These are phyloP conservation scores for Pichia scutulata DNA, from an alignment of 805 yeast genomes.

Conservation along the genomic window DNA sequence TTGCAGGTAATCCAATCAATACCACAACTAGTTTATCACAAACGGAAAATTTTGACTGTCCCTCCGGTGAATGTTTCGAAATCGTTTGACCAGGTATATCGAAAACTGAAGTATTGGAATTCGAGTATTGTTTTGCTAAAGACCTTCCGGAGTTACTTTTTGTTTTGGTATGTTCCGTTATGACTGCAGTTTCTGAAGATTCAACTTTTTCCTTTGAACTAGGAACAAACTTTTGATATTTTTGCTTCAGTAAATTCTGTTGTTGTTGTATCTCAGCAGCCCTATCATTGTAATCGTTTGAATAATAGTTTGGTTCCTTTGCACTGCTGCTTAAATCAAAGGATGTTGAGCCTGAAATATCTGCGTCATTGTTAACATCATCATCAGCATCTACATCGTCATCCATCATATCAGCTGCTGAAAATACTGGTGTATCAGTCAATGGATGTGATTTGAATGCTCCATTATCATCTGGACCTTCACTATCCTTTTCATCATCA, in stretches of 20 bases:
- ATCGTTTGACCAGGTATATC: constrained; percentile 80
- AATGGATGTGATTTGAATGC: constrained; percentile 60
- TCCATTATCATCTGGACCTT: not conserved
- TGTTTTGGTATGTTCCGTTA: constrained; percentile 1
- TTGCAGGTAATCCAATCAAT: constrained; percentile 94
- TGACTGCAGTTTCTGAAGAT: constrained; percentile 2
- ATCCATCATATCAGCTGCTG: constrained; percentile 22
- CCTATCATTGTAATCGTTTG: not conserved
- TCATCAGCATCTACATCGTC: constrained; percentile 20
- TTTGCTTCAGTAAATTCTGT: not conserved
- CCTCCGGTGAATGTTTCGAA: constrained; percentile 72
- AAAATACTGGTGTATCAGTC: constrained; percentile 59
- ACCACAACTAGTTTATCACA: constrained; percentile 80
- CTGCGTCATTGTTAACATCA: constrained; percentile 14
- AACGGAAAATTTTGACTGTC: constrained; percentile 42
- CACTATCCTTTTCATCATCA: not conserved
- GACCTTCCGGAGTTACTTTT: not conserved
- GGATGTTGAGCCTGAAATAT: not conserved
- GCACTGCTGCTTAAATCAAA: not conserved
- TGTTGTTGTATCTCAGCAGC: not conserved
- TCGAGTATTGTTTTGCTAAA: not conserved
- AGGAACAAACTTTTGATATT: not conserved
- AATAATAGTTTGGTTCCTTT: not conserved
- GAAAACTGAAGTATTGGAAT: constrained; percentile 36
- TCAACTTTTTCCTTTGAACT: constrained; percentile 3